Evolutionary conservation across 345 rosid species (phyloP).

Genomic region (Odontarrhena argentea): DNA sequence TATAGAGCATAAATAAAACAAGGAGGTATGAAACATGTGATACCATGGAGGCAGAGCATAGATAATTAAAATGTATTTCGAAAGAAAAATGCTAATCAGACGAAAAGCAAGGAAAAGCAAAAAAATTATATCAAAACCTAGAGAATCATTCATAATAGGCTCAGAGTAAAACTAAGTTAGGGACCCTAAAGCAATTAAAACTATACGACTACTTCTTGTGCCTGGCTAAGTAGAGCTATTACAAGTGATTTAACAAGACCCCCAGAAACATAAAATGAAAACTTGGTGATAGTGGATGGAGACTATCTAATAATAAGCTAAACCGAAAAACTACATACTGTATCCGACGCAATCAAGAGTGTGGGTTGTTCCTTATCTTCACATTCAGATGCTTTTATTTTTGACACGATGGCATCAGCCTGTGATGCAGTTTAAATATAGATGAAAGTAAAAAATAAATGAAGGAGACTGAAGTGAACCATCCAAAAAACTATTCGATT

Average conservation of each 20-base stretch:
- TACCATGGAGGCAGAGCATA: not conserved
- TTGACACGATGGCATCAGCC: slow-evolving; percentile 69
- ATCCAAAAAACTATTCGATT: not conserved
- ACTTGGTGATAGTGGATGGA: slow-evolving; percentile 30
- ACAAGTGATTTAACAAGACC: slow-evolving; percentile 16
- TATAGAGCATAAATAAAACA: not conserved
- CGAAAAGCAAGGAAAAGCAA: not conserved
- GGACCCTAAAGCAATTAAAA: not conserved
- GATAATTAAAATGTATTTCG: not conserved
- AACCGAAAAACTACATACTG: slow-evolving; percentile 56
- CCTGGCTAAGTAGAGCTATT: not conserved
- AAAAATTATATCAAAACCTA: not conserved
- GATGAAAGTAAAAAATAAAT: slow-evolving; percentile 18
- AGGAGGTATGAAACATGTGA: not conserved
- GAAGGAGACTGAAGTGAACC: slow-evolving; percentile 4
- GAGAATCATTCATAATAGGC: not conserved
- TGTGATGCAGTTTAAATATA: slow-evolving; percentile 50
- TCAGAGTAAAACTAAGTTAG: not conserved
- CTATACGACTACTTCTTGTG: not conserved
- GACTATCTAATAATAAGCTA: slow-evolving; percentile 15
- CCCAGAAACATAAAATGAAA: slow-evolving; percentile 50
- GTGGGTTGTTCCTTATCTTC: slow-evolving; percentile 45
- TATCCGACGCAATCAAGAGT: slow-evolving; percentile 68
- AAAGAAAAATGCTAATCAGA: not conserved
- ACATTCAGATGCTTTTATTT: slow-evolving; percentile 41